Evolutionary conservation across 192 early-diverging fungal genomes (phyloP).

Genomic region (Dissophora globulifera): DNA sequence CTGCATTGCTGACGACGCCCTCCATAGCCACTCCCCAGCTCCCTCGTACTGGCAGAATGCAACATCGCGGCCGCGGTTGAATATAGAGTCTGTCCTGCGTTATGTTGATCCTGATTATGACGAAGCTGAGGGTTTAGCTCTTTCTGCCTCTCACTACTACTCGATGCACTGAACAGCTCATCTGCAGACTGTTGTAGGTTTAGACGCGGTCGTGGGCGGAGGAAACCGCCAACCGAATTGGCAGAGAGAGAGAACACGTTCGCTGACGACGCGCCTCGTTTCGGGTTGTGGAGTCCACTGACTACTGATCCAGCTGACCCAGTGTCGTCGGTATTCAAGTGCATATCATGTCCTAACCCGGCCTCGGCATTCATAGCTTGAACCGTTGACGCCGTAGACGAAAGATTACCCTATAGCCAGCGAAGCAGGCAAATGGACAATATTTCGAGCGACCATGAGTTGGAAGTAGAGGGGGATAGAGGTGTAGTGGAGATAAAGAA

Average conservation of each 20-base stretch:
- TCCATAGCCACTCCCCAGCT: background rate
- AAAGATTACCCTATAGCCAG: too few relatives aligned
- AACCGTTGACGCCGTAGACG: too few relatives aligned
- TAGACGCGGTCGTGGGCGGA: constrained; percentile 28
- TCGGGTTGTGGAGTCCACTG: too few relatives aligned
- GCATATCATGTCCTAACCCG: too few relatives aligned
- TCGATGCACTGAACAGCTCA: constrained; percentile 15
- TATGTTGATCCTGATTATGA: background rate
- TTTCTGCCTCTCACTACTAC: background rate
- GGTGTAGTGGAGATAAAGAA: too few relatives aligned
- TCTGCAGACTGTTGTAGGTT: constrained; percentile 39
- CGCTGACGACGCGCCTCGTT: constrained; percentile 15
- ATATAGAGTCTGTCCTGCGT: background rate
- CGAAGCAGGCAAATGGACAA: too few relatives aligned
- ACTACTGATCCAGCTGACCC: too few relatives aligned
- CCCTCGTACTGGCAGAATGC: background rate
- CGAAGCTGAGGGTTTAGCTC: too few relatives aligned
- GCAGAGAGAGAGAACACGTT: constrained; percentile 15
- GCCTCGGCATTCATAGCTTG: too few relatives aligned
- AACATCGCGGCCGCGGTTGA: constrained; percentile 14
- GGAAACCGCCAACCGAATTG: constrained; percentile 1
- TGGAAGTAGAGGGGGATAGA: too few relatives aligned
- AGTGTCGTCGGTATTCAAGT: too few relatives aligned
- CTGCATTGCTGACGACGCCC: background rate
- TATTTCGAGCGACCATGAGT: too few relatives aligned